Conservation (phyloP, 1,139 yeast species). For the Sugiyamaella paludigena region DNA sequence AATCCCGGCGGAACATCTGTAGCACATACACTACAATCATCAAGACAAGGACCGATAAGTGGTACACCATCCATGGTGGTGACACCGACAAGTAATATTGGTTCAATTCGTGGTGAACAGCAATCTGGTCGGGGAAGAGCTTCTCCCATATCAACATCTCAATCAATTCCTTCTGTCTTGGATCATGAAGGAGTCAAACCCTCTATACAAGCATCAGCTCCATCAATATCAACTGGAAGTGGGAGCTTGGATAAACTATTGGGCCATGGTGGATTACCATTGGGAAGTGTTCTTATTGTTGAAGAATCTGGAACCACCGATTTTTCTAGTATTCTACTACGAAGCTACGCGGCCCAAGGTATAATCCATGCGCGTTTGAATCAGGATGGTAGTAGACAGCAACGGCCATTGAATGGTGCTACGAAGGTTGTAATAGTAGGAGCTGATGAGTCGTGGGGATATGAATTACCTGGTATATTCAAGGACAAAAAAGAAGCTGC, state of each 20-base stretch:
- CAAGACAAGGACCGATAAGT: no score
- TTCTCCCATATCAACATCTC: neutral
- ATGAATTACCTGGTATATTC: constrained; percentile 76
- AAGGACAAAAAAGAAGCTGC: constrained; percentile 68
- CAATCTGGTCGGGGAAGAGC: neutral
- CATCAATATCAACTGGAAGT: constrained; percentile 76
- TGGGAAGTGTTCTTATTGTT: constrained; percentile 65
- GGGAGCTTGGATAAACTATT: constrained; percentile 70
- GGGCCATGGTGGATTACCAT: constrained; percentile 81
- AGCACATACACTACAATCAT: neutral
- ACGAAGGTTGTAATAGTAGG: constrained; percentile 61
- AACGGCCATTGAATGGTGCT: constrained; percentile 13
- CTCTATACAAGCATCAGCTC: constrained; percentile 70
- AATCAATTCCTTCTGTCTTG: constrained; percentile 1
- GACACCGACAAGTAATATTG: no score
- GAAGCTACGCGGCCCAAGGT: constrained; percentile 79
- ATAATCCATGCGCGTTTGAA: constrained; percentile 58
- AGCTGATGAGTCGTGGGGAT: constrained; percentile 57
- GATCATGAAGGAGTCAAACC: constrained; percentile 57
- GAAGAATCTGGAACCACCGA: constrained; percentile 92
- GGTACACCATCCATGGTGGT: no score
- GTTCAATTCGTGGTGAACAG: no score
- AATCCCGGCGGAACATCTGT: neutral
- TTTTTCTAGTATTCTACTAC: constrained; percentile 68
- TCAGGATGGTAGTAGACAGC: constrained; percentile 21